Evolutionary conservation across 768 basidiomycete species (phyloP), one percentile per base, ranked within the genome.

Genomic region (Lactifluus volemus): DNA sequence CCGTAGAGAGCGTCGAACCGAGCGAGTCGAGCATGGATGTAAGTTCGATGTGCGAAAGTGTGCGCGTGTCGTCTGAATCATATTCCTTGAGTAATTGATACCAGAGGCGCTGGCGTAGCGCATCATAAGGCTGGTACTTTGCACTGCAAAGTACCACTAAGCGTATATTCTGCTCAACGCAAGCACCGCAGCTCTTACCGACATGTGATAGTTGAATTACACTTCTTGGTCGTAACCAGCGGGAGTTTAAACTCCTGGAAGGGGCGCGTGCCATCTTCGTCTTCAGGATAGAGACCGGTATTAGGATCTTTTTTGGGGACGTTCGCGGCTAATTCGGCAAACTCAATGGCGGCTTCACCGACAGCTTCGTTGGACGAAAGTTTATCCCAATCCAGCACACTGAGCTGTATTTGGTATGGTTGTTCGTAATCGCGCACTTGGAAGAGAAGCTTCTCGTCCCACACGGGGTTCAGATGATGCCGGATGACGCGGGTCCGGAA

Each of bases 311-410:
- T 79, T 58, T 78, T 73, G 1, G 81, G 80, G 4, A 78, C 79
- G 56, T 75, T 73, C 64, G 34, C 75, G 50, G 70, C 76, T 8
- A 98, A 79, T 49, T 89, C 83, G 21, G 79, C 74, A 6, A 98
- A 78, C 47, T 88, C 83, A 61, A 98, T 79, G 5, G 74, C 75
- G 2, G 81, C 84, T 56, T 92, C 88, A 17, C 94, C 94, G 39
- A 99, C 84, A 65, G 88, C 81, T 70, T 98, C 96, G 69, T 98
- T 97, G 5, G 84, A 81, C 36, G 82, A 84, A 12, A 92, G 79
- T 73, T 98, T 98, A 73, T 98, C 96, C 96, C 96, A 99, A 71
- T 99, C 96, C 53, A 94, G 84, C 2, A 99, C 84, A 0, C 84
- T 82, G 53, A 97, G 83, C 65, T 91, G 84, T 8, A 93, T 77